phyloP scores from a whole-genome alignment of 1,139 yeast species.

The Saccharomyces hybrid region DNA sequence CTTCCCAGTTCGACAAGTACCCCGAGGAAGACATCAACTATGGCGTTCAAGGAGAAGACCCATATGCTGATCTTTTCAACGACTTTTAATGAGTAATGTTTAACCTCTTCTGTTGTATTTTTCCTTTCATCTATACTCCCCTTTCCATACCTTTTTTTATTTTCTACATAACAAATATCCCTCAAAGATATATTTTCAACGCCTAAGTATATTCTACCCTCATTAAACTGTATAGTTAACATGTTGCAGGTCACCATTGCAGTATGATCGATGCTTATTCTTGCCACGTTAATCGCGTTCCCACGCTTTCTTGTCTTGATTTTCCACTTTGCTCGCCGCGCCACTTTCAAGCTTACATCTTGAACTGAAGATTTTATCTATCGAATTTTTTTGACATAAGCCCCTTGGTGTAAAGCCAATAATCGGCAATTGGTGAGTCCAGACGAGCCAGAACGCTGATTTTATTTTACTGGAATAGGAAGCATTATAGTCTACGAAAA shows the following conservation, averaged over 20 bases:
- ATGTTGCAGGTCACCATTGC: not conserved
- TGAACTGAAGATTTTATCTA: not conserved
- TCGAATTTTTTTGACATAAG: not conserved
- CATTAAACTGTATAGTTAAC: not conserved
- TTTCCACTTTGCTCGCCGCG: not conserved
- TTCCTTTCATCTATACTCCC: not conserved
- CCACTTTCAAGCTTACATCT: not conserved
- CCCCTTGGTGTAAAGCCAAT: not conserved
- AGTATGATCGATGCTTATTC: not conserved
- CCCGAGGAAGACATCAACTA: slow-evolving; percentile 89
- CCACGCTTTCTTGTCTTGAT: not conserved
- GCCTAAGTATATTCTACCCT: not conserved
- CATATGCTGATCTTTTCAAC: slow-evolving; percentile 60
- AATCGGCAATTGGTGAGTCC: not conserved
- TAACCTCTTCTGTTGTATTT: not conserved
- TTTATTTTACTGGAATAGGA: not conserved
- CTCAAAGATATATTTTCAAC: not conserved
- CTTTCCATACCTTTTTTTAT: not conserved
- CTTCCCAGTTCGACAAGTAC: slow-evolving; percentile 83
- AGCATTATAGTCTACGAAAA: not conserved
- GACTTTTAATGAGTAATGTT: slow-evolving; percentile 47
- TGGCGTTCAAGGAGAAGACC: slow-evolving; percentile 71
- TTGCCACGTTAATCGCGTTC: not conserved
- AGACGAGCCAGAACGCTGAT: not conserved
- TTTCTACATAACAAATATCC: not conserved